Base-by-base conservation (phyloP, 768 basidiomycete genomes). In the Amanita inopinata region DNA sequence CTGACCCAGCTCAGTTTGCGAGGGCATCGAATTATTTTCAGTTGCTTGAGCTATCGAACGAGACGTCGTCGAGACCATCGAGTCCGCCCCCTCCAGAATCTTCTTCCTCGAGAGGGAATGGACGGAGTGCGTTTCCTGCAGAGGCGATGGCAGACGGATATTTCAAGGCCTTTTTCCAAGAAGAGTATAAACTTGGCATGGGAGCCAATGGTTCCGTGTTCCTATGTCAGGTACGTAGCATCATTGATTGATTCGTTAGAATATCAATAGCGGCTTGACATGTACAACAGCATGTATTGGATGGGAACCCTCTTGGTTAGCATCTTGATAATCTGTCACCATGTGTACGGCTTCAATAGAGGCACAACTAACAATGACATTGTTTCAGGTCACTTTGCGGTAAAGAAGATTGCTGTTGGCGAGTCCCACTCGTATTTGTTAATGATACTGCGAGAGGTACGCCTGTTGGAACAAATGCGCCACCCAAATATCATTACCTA, bases 391-490 rank as follows among this genome's bases (percentile, higher is more conserved):
- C 82, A 80, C 51, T 96, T 93, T 58, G 93, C 93, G 0, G 86
- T 96, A 35, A 98, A 98, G 66, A 97, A 96, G 59, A 90, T 98
- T 15, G 91, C 94, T 0, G 86, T 97, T 0, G 92, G 92, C 36
- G 78, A 88, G 54, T 93, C 89, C 0, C 85, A 90, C 51, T 70
- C 80, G 2, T 93, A 93, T 63, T 67, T 94, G 4, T 62, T 91
- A 30, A 80, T 79, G 37, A 91, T 87, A 42, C 65, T 93, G 28
- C 76, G 78, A 33, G 91, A 93, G 67, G 80, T 73, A 41, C 78
- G 87, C 32, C 67, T 96, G 6, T 65, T 97, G 32, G 92, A 97
- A 56, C 70, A 76, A 19, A 66, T 98, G 3, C 81, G 83, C 43
- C 93, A 98, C 61, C 85, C 81, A 3, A 94, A 97, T 49, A 94